These are phyloP conservation scores for Taiozyma sp. DNA, from an alignment of 1,139 yeast genomes.

Conservation along the genomic window DNA sequence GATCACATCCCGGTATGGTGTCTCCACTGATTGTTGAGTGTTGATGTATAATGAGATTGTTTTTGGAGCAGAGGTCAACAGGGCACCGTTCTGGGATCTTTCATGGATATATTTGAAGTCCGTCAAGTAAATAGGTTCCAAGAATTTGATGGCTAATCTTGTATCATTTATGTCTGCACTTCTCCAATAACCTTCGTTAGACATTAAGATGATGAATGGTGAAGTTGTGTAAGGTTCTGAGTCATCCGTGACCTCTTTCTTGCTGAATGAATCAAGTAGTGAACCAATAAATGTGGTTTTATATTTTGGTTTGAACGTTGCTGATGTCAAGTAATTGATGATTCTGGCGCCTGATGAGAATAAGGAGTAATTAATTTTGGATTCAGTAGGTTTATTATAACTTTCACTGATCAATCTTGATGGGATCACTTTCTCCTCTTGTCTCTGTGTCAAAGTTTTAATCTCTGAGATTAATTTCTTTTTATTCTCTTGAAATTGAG, in stretches of 20 bases:
- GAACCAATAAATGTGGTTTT: background rate
- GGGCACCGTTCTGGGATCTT: slow-evolving; percentile 26
- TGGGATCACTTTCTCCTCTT: background rate
- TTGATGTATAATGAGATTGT: slow-evolving; percentile 27
- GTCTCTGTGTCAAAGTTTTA: slow-evolving; percentile 7
- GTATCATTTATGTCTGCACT: slow-evolving; percentile 22
- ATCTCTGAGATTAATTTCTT: slow-evolving; percentile 18
- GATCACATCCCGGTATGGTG: slow-evolving; percentile 11
- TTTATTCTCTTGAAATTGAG: slow-evolving; percentile 21
- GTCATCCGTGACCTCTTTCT: slow-evolving; percentile 2
- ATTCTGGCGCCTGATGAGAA: slow-evolving; percentile 21
- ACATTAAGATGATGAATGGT: slow-evolving; percentile 19
- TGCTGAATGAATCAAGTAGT: background rate
- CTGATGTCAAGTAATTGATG: slow-evolving; percentile 20
- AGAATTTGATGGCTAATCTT: slow-evolving; percentile 30
- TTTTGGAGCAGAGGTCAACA: slow-evolving; percentile 34
- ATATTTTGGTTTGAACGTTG: slow-evolving; percentile 16
- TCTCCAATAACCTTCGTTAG: slow-evolving; percentile 29
- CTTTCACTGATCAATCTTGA: background rate
- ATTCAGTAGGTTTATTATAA: background rate
- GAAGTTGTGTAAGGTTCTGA: slow-evolving; percentile 6
- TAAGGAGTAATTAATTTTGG: slow-evolving; percentile 18
- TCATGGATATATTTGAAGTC: slow-evolving; percentile 30
- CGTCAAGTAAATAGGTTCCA: slow-evolving; percentile 30
- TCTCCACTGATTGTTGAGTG: slow-evolving; percentile 6